A percentile compares a stretch with the other conserved stretches of the same genome.
phyloP scores from a whole-genome alignment of 352 stramenopile genomes.

The Vaucheria bursata region DNA sequence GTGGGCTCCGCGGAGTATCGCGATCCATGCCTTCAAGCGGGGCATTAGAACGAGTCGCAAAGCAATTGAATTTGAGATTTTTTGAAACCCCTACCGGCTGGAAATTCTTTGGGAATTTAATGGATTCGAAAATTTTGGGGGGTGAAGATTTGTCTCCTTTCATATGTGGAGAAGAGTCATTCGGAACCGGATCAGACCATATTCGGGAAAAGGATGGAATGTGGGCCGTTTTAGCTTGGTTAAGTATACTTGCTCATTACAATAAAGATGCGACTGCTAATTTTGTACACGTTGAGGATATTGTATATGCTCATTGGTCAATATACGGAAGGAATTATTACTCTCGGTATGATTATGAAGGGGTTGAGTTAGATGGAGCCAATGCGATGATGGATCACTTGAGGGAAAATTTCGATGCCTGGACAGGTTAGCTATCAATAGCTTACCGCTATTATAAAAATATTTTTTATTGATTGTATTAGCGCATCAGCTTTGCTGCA shows the following conservation, averaged over 20 bases:
- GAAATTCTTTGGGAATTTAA: conserved; percentile 99
- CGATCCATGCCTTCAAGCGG: conserved; percentile 97
- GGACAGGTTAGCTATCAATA: conserved; percentile 17
- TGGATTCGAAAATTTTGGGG: conserved; percentile 86
- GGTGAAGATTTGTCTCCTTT: conserved; percentile 97
- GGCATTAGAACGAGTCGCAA: conserved; percentile 93
- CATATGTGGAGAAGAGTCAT: conserved; percentile 96
- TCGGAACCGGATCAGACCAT: conserved; percentile 97
- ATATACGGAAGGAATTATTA: conserved; percentile 99
- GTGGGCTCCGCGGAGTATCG: conserved; percentile 81
- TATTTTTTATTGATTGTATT: too few species aligned
- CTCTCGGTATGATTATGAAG: conserved; percentile 99
- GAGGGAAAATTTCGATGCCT: conserved; percentile 47
- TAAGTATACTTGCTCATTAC: conserved; percentile 85
- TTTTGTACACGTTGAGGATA: conserved; percentile 91
- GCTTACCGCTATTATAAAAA: conserved; percentile 25
- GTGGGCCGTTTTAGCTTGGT: conserved; percentile 95
- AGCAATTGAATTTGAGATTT: conserved; percentile 85
- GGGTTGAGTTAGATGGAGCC: conserved; percentile 72
- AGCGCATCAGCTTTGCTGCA: too few species aligned
- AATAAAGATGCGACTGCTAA: conserved; percentile 55
- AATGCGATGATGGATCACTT: conserved; percentile 73
- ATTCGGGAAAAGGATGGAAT: conserved; percentile 99
- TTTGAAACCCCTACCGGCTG: conserved; percentile 99
- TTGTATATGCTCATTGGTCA: conserved; percentile 90